Evolutionary conservation across 257 asterid species (phyloP), one percentile per base, ranked within the genome.

Genomic region (Asclepias syriaca): DNA sequence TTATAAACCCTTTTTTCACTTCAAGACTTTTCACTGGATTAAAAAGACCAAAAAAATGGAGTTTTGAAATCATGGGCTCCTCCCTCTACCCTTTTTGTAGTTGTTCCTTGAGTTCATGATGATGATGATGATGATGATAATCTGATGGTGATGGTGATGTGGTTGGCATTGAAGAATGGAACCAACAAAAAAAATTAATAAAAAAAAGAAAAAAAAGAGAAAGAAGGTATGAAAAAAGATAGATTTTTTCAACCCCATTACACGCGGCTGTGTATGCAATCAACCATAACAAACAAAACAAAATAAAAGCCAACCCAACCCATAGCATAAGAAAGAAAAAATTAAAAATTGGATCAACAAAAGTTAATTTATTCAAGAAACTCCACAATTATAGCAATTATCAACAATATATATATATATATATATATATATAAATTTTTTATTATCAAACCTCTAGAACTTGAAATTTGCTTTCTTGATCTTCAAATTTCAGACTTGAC

Each of bases 191-290:
- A 70, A 15, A 65, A 24, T n/a, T n/a, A 24, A 24, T 0, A 0
- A 19, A 54, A 69, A 39, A 27, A 43, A 63, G 56, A 15, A 55
- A 21, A 70, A 64, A 70, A 2, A 65, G 13, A 54, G 51, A 24
- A 13, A 64, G 46, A 8, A 14, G 60, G 34, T 43, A 21, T 63
- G 68, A 63, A 51, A 63, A 70, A 32, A 32, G 68, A 68, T 57
- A 51, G 73, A 59, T 75, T 37, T 43, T 68, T 68, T 59, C 64
- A 46, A 63, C 24, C 21, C 43, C 65, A 13, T 19, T 71, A 61
- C 46, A 27, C 16, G 67, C 53, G 70, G 61, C 51, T 51, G 69
- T 69, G 4, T 45, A 13, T 74, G 29, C 19, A 21, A 18, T 39
- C 66, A 53, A 27, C 14, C 22, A 54, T 53, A 56, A 53, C 66